These are phyloP conservation scores for Rhodocollybia butyracea DNA, from an alignment of 768 basidiomycete species.

Conservation along the genomic window DNA sequence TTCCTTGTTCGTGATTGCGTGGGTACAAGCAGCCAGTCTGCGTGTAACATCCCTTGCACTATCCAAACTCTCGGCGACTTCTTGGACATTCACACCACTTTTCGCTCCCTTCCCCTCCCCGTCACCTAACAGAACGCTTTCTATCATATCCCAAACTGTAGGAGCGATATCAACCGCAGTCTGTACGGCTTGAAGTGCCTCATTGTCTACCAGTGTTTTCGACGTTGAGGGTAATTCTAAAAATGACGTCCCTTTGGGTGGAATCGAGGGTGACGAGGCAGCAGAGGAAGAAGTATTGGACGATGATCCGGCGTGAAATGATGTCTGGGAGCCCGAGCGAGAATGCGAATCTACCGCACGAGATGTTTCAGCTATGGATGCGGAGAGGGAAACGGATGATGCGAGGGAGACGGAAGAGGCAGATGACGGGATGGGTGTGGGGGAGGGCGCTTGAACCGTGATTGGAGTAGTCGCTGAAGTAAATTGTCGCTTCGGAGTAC, in stretches of 20 bases:
- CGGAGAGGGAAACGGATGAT: conserved; percentile 3
- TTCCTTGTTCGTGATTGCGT: conserved; percentile 44
- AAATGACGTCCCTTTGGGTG: conserved; percentile 31
- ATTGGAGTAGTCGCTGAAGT: conserved; percentile 31
- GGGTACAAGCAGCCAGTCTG: conserved; percentile 57
- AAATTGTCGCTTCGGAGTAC: conserved; percentile 46
- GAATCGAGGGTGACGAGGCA: conserved; percentile 32
- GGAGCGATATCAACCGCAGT: conserved; percentile 77
- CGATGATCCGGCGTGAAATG: conserved; percentile 22
- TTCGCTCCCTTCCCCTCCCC: conserved; percentile 19
- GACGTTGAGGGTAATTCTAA: conserved; percentile 52
- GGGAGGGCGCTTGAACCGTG: conserved; percentile 25
- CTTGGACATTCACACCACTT: conserved; percentile 22
- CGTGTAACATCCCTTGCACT: conserved; percentile 64
- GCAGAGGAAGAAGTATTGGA: conserved; percentile 18
- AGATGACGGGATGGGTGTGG: conserved; percentile 37
- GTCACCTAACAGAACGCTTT: conserved; percentile 57
- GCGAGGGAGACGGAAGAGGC: conserved; percentile 25
- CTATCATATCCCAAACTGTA: conserved; percentile 78
- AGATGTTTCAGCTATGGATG: conserved; percentile 23
- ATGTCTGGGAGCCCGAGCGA: conserved; percentile 39
- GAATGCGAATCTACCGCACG: conserved; percentile 26
- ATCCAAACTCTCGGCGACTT: conserved; percentile 52
- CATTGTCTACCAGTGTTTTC: conserved; percentile 69
- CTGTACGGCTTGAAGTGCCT: conserved; percentile 76